Evolutionary conservation across 2,329 filamentous ascomycete species (phyloP).

Genomic region (Lachnellula suecica): DNA sequence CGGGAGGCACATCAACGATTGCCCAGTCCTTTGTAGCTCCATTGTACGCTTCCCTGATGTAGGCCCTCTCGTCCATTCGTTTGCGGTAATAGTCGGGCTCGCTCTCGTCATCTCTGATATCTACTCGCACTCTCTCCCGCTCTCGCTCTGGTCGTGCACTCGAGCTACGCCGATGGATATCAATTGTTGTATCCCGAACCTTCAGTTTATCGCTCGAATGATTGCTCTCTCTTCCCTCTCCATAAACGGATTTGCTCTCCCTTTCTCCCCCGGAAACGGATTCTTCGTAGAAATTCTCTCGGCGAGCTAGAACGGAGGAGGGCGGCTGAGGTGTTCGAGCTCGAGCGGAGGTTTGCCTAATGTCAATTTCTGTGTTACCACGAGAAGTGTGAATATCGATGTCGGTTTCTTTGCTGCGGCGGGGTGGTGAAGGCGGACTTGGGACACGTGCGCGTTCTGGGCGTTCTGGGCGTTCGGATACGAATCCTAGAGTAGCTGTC

Average conservation of each 20-base stretch:
- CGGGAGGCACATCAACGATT: conserved; percentile 81
- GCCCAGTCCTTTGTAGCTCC: conserved; percentile 77
- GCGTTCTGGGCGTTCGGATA: too few relatives aligned
- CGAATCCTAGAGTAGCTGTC: conserved; percentile 26
- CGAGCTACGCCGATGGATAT: conserved; percentile 27
- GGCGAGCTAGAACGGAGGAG: conserved; percentile 17
- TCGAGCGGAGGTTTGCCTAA: conserved; percentile 32
- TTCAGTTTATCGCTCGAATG: conserved; percentile 29
- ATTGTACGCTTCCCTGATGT: conserved; percentile 71
- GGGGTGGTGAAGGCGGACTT: conserved; percentile 31
- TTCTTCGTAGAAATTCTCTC: conserved; percentile 53
- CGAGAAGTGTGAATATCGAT: conserved; percentile 60
- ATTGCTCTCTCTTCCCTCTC: too few relatives aligned
- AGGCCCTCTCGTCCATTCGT: conserved; percentile 66
- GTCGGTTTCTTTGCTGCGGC: conserved; percentile 47
- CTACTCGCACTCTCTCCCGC: conserved; percentile 1
- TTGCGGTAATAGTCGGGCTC: conserved; percentile 65
- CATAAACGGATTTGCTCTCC: too few relatives aligned
- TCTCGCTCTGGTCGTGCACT: conserved; percentile 24
- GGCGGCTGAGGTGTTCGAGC: conserved; percentile 21
- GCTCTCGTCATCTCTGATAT: conserved; percentile 36
- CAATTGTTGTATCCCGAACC: conserved; percentile 36
- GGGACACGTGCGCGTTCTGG: conserved; percentile 25
- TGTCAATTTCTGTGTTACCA: conserved; percentile 57
- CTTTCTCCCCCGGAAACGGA: conserved; percentile 55